Percentiles rank a stretch among this genome's conserved stretches.
These are phyloP conservation scores for Crithidia bombi DNA, from an alignment of 208 protist genomes.

Conservation along the genomic window DNA sequence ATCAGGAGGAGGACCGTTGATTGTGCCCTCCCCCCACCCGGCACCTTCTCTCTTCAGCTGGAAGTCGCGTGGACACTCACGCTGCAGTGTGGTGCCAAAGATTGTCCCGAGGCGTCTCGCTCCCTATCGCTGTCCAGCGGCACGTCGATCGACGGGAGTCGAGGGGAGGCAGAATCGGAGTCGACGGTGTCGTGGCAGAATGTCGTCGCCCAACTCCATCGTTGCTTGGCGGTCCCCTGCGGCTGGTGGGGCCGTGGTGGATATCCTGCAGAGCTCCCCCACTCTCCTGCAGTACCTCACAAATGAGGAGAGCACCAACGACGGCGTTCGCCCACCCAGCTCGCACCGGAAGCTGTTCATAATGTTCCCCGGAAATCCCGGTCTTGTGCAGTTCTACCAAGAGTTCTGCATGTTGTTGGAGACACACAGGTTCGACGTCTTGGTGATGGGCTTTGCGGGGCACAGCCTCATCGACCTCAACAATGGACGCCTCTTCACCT, in stretches of 20 bases:
- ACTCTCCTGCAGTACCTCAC: constrained; percentile 47
- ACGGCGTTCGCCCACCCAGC: constrained; percentile 11
- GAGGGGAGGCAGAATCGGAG: too few species aligned
- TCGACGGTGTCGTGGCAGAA: too few species aligned
- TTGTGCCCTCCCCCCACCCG: too few species aligned
- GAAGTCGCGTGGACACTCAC: too few species aligned
- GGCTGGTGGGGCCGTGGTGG: constrained; percentile 43
- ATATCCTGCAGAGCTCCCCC: constrained; percentile 65
- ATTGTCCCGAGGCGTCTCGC: too few species aligned
- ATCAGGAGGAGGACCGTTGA: too few species aligned
- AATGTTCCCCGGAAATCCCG: constrained; percentile 78
- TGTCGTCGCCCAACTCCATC: constrained; percentile 21
- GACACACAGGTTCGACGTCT: constrained; percentile 48
- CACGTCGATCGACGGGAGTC: too few species aligned
- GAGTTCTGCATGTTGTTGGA: constrained; percentile 41
- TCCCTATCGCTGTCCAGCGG: too few species aligned
- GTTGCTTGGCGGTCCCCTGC: constrained; percentile 44
- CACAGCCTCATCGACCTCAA: constrained; percentile 74
- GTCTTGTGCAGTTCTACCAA: constrained; percentile 74
- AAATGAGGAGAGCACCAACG: constrained; percentile 21
- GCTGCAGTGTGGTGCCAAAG: too few species aligned
- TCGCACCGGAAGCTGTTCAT: constrained; percentile 44
- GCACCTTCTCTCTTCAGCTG: too few species aligned
- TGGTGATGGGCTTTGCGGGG: constrained; percentile 80
- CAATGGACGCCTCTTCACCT: constrained; percentile 54